These are phyloP conservation scores for Phytopythium vexans DNA, from an alignment of 352 stramenopile species.

Conservation along the genomic window DNA sequence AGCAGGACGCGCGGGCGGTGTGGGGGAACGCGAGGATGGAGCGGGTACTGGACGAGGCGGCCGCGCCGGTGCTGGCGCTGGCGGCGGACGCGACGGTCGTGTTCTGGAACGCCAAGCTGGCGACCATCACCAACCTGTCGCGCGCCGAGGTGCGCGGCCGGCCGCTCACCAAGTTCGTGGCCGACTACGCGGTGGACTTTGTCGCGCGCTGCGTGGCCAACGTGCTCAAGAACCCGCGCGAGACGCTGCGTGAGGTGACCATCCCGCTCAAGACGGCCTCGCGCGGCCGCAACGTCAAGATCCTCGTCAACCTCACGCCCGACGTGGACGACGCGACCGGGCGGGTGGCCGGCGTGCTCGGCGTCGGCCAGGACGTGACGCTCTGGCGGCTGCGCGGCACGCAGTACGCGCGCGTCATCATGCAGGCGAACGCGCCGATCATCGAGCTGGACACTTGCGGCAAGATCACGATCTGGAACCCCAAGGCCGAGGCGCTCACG, in stretches of 20 bases:
- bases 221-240: conserved; percentile 11
- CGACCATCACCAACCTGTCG: conserved; percentile 31
- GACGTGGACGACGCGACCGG: conserved; percentile 28
- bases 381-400: conserved; percentile 33
- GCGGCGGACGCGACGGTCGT: conserved; percentile 37
- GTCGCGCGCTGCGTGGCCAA: conserved; percentile 12
- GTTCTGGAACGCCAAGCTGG: conserved; percentile 67
- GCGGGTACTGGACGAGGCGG: conserved; percentile 45
- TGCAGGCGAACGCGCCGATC: conserved; percentile 74
- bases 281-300: conserved; percentile 36
- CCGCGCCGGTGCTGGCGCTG: conserved; percentile 46
- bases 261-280: conserved; percentile 43
- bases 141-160: conserved; percentile 22
- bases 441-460: conserved; percentile 74
- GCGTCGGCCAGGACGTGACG: conserved; percentile 57
- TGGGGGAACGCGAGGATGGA: conserved; percentile 2
- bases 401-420: conserved; percentile 59
- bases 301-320: conserved; percentile 61
- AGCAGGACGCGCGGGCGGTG: neutral
- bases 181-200: conserved; percentile 12
- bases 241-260: conserved; percentile 33
- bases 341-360: conserved; percentile 22
- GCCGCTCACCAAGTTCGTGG: conserved; percentile 33
- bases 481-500: conserved; percentile 56
- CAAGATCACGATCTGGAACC: conserved; percentile 65